A percentile compares a stretch with the other conserved stretches of the same genome.
Evolutionary conservation across 179 eudicot species (phyloP).

Genomic region (Heliamphora pulchella): DNA sequence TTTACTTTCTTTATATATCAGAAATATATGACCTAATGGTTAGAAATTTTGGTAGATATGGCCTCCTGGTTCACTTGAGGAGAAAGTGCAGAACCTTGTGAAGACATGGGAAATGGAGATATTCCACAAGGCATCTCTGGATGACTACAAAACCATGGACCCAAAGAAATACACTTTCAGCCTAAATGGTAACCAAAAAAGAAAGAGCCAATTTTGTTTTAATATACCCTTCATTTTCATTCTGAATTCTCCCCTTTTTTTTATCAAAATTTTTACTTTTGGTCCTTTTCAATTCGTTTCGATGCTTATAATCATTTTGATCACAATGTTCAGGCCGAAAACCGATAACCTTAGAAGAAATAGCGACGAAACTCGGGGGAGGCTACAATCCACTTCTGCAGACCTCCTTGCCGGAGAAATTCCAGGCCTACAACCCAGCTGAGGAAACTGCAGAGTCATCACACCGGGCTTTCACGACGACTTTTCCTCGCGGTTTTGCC

Average conservation of each 20-base stretch:
- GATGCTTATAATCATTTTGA: too few relatives aligned
- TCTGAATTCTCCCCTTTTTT: not conserved
- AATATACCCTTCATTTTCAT: not conserved
- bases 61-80: slow-evolving; percentile 76
- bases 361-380: slow-evolving; percentile 44
- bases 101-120: slow-evolving; percentile 96
- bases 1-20: not conserved
- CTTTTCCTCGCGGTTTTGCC: slow-evolving; percentile 82
- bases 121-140: slow-evolving; percentile 58
- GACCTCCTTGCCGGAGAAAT: slow-evolving; percentile 54
- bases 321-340: slow-evolving; percentile 77
- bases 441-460: slow-evolving; percentile 77
- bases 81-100: slow-evolving; percentile 73
- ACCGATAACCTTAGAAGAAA: slow-evolving; percentile 64
- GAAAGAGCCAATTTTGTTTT: not conserved
- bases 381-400: slow-evolving; percentile 68
- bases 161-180: slow-evolving; percentile 62
- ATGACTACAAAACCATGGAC: slow-evolving; percentile 58
- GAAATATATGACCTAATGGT: not conserved
- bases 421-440: slow-evolving; percentile 59
- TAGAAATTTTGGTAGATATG: slow-evolving; percentile 40
- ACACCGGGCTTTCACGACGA: slow-evolving; percentile 46
- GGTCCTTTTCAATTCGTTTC: too few relatives aligned
- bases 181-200: slow-evolving; percentile 50
- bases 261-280: too few relatives aligned